A percentile compares a stretch with the other conserved stretches of the same genome.
These are phyloP conservation scores for Verticillium dahliae DNA, from an alignment of 2,329 filamentous ascomycete species.

Conservation along the genomic window DNA sequence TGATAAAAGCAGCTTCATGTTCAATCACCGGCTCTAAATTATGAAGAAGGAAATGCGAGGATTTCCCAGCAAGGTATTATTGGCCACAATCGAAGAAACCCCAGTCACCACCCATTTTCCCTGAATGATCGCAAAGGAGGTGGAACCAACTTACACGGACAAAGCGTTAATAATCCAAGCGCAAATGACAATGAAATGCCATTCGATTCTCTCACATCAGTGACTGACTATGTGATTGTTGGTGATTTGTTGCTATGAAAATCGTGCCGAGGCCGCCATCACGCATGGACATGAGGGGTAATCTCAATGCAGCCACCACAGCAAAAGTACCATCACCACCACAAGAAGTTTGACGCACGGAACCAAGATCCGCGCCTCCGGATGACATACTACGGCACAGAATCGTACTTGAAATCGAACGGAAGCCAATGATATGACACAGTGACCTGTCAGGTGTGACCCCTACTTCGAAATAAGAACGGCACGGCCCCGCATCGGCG, in stretches of 20 bases:
- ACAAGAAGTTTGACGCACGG: background rate
- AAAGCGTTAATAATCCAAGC: background rate
- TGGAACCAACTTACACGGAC: too few species aligned
- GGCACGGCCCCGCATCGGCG: background rate
- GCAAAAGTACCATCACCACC: background rate
- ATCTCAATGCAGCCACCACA: background rate
- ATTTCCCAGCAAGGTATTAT: background rate
- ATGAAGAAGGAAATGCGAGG: too few species aligned
- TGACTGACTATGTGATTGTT: background rate
- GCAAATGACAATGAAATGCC: background rate
- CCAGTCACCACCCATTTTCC: background rate
- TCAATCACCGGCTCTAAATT: too few species aligned
- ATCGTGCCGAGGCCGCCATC: background rate
- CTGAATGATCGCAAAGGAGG: too few species aligned
- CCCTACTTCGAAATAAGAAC: background rate
- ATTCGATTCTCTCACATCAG: background rate
- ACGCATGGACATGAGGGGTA: background rate
- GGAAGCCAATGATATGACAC: background rate
- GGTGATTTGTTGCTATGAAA: background rate
- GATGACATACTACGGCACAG: background rate
- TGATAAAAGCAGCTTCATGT: too few species aligned
- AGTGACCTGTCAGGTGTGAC: background rate
- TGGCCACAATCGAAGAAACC: background rate
- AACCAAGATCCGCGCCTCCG: background rate
- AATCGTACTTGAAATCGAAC: background rate